Base-by-base conservation (phyloP, 208 protist genomes). In the Sergeia podlipaevii region DNA sequence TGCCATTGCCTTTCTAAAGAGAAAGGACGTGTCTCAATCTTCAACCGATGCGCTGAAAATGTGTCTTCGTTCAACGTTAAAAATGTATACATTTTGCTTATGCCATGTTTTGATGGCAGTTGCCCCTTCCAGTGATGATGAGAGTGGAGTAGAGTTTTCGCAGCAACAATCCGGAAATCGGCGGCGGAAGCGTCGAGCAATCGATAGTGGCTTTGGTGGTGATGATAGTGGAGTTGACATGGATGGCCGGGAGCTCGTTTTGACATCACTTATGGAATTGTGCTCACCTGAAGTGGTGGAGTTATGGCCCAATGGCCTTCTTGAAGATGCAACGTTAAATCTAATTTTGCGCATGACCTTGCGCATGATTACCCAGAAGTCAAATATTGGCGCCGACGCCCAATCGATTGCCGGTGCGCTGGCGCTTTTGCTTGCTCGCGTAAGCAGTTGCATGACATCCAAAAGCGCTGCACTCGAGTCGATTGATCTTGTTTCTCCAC, bases 221-320 rank as follows among this genome's bases (percentile, higher is more conserved):
- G 88, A 95, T 61, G 70, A 49, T 17, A 95, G 84, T 54, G 88
- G 88, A n/a, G 88, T 95, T 1, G 84, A 91, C 55, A 74, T 91
- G 68, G 84, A 92, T 66, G 88, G 88, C n/a, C 75, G 88, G 26
- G 81, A 95, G 48, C 62, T 89, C 23, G 88, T 77, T 17, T 58
- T 95, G 51, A 87, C 78, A n/a, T 67, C 77, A 6, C 61, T 95
- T 18, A 73, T 92, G 10, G 87, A 95, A 34, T 32, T 89, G 1
- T 89, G 64, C 64, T 82, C 81, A 20, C 46, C 67, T 2, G 87
- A 91, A 38, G 61, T 91, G 0, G 55, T 69, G 27, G 39, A 46
- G n/a, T 36, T 95, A 27, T 95, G 88, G 85, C 56, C 54, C 2
- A 60, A 75, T 23, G 48, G 52, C 1, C 20, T 49, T 2, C 57